These are phyloP conservation scores for Fusarium sp. DNA, from an alignment of 2,329 filamentous ascomycete genomes.

Conservation along the genomic window DNA sequence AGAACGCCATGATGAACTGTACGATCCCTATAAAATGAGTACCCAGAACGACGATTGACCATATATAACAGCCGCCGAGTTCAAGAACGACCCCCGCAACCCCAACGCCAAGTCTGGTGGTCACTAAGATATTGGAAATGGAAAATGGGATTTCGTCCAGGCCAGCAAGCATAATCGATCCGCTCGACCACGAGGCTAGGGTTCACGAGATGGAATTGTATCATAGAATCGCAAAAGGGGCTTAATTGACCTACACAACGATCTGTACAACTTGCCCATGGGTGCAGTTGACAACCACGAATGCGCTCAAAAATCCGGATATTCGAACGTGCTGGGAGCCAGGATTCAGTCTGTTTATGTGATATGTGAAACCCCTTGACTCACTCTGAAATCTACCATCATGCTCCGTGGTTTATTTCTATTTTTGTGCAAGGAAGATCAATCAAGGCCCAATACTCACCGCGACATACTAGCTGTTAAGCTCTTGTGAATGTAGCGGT, in stretches of 20 bases:
- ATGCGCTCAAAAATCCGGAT: slow-evolving; percentile 4
- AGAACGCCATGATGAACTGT: slow-evolving; percentile 83
- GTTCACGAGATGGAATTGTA: slow-evolving; percentile 54
- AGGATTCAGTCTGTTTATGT: slow-evolving; percentile 3
- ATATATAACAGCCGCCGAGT: slow-evolving; percentile 79
- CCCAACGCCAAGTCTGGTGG: slow-evolving; percentile 64
- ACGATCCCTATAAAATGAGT: slow-evolving; percentile 46
- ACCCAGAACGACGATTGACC: slow-evolving; percentile 43
- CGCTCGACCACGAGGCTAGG: slow-evolving; percentile 41
- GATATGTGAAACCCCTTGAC: slow-evolving; percentile 66
- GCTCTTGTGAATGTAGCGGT: slow-evolving; percentile 72
- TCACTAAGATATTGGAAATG: slow-evolving; percentile 55
- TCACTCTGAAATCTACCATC: slow-evolving; percentile 83
- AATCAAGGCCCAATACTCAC: slow-evolving; percentile 73
- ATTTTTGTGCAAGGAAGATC: slow-evolving; percentile 87
- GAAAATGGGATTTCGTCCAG: slow-evolving; percentile 41
- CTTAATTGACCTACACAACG: slow-evolving; percentile 51
- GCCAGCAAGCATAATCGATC: slow-evolving; percentile 44
- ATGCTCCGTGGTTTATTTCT: slow-evolving; percentile 78
- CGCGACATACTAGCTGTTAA: slow-evolving; percentile 64
- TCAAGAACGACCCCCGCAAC: slow-evolving; percentile 97
- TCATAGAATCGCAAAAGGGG: slow-evolving; percentile 55
- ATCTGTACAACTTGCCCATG: slow-evolving; percentile 19
- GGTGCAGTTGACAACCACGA: slow-evolving; percentile 1
- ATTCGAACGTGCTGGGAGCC: slow-evolving; percentile 6